Percentiles rank a stretch among this genome's conserved stretches.
phyloP scores from a whole-genome alignment of 2,329 filamentous ascomycete species.

The Aspergillus texensis region DNA sequence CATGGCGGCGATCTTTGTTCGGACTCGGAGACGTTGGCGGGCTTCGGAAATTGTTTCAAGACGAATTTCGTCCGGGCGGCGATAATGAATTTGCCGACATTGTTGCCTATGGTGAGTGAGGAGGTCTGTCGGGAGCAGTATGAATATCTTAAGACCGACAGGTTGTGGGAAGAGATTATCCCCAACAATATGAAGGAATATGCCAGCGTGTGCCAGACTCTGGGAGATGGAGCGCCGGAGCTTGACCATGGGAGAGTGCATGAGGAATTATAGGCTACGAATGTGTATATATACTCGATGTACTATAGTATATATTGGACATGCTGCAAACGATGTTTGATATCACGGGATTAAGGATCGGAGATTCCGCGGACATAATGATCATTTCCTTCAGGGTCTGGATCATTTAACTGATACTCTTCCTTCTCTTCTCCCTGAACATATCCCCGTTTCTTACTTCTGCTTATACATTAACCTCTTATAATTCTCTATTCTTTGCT shows the following conservation, averaged over 20 bases:
- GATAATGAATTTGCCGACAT: conserved; percentile 30
- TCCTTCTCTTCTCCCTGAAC: too few species aligned
- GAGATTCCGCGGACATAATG: neutral
- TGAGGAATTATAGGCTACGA: conserved; percentile 15
- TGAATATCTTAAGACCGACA: conserved; percentile 31
- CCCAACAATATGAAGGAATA: conserved; percentile 39
- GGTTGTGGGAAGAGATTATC: conserved; percentile 37
- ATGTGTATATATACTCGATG: neutral
- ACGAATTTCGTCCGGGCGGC: conserved; percentile 35
- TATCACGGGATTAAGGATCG: neutral
- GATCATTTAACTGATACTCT: too few species aligned
- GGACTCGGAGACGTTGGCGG: conserved; percentile 33
- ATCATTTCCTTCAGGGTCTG: neutral
- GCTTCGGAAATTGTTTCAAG: conserved; percentile 40
- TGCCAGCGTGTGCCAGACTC: conserved; percentile 31
- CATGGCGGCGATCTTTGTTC: conserved; percentile 36
- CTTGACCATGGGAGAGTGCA: conserved; percentile 18
- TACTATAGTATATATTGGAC: too few species aligned
- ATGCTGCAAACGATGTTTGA: neutral
- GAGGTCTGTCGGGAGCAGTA: conserved; percentile 34
- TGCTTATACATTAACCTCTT: neutral
- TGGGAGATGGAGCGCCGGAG: conserved; percentile 21
- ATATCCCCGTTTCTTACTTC: too few species aligned
- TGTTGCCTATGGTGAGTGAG: conserved; percentile 37
- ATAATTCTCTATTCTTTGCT: neutral